phyloP scores from a whole-genome alignment of 108 stramenopile genomes.

The Skeletonema costatum region DNA sequence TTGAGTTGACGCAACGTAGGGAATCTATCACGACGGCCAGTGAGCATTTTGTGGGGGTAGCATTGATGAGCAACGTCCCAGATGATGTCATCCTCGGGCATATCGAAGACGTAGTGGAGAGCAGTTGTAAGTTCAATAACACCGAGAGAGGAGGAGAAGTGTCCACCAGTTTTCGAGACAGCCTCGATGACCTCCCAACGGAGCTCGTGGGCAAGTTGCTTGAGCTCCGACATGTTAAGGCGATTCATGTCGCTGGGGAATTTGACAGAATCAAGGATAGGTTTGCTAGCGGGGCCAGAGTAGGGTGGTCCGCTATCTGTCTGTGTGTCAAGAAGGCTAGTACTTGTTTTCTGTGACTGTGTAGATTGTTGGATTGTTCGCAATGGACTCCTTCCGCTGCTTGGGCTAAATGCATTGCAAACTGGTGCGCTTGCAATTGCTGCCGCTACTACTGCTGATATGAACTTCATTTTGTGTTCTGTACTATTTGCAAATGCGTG shows the following conservation, averaged over 20 bases:
- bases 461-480: conserved; percentile 1
- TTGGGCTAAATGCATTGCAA: neutral
- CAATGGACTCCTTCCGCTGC: conserved; percentile 1
- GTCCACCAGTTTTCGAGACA: conserved; percentile 98
- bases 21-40: conserved; percentile 88
- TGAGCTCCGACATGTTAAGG: conserved; percentile 85
- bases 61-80: conserved; percentile 99
- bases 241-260: conserved; percentile 90
- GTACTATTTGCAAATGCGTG: neutral
- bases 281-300: conserved; percentile 86
- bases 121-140: conserved; percentile 97
- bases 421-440: neutral
- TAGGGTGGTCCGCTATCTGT: conserved; percentile 64
- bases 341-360: neutral
- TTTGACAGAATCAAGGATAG: conserved; percentile 87
- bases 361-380: conserved; percentile 7
- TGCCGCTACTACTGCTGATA: neutral
- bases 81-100: conserved; percentile 96
- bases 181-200: conserved; percentile 92
- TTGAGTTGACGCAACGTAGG: conserved; percentile 84
- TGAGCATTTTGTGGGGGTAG: conserved; percentile 97
- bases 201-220: conserved; percentile 94
- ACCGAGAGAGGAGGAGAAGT: conserved; percentile 92
- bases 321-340: neutral
- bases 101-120: conserved; percentile 96